Evolutionary conservation across 192 early-diverging fungal species (phyloP).

Genomic region (Pilobolus umbonatus): DNA sequence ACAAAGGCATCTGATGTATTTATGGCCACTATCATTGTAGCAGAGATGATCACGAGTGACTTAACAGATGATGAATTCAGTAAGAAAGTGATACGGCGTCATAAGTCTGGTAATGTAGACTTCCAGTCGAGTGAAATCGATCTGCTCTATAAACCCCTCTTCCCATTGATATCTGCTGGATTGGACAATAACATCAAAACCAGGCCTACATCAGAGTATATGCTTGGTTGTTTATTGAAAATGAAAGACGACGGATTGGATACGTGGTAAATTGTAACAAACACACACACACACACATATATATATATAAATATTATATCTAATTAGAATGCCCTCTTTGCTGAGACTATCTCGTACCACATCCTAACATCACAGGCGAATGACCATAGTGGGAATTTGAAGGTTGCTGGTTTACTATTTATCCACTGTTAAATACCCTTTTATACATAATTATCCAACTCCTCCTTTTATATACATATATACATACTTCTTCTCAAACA

Average conservation of each 20-base stretch:
- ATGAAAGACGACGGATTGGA: no score
- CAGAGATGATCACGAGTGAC: constrained; percentile 7
- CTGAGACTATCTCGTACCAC: constrained; percentile 44
- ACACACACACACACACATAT: no score
- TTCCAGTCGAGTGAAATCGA: background rate
- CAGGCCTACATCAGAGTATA: background rate
- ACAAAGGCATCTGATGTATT: constrained; percentile 17
- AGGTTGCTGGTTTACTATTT: constrained; percentile 65
- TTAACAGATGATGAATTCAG: constrained; percentile 4
- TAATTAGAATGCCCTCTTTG: constrained; percentile 39
- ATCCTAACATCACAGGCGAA: constrained; percentile 52
- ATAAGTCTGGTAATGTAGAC: background rate
- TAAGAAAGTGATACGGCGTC: background rate
- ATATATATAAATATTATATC: no score
- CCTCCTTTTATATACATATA: background rate
- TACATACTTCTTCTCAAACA: constrained; percentile 51
- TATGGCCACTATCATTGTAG: constrained; percentile 11
- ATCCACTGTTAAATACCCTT: background rate
- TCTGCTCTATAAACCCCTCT: background rate
- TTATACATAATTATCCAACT: background rate
- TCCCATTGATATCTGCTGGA: background rate
- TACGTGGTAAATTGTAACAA: no score
- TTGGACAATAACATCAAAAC: background rate
- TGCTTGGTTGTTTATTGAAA: background rate
- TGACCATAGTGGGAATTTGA: constrained; percentile 63